Evolutionary conservation across 164 flowering plant genomes (phyloP).

Genomic region (Amborella trichopoda): DNA sequence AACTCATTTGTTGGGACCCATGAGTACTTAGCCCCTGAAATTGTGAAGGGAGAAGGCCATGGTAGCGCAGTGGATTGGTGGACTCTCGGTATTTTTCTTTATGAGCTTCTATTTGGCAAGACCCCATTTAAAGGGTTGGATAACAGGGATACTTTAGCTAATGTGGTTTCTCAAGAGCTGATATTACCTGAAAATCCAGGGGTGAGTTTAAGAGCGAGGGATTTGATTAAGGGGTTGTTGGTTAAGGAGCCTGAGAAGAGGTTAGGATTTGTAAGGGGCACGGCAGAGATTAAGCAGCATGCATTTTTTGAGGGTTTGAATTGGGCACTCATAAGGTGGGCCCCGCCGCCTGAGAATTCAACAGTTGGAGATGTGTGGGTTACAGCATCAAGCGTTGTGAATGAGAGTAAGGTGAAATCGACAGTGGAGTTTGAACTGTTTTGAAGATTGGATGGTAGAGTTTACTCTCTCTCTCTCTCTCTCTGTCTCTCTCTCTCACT

Average conservation of each 20-base stretch:
- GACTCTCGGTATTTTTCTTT: conserved; percentile 74
- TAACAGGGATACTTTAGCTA: conserved; percentile 62
- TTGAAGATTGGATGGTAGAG: conserved; percentile 10
- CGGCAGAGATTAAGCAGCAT: conserved; percentile 79
- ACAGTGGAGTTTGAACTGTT: conserved; percentile 55
- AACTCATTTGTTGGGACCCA: conserved; percentile 93
- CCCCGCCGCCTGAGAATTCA: conserved; percentile 65
- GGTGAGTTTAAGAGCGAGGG: conserved; percentile 57
- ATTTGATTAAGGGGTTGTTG: conserved; percentile 49
- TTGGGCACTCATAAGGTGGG: conserved; percentile 76
- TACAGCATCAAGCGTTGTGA: too few species aligned
- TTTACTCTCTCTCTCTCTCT: background rate
- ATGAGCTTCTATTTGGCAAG: conserved; percentile 64
- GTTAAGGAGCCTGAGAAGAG: conserved; percentile 67
- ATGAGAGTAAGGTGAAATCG: conserved; percentile 4
- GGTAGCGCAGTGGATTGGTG: conserved; percentile 97
- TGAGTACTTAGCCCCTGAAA: conserved; percentile 89
- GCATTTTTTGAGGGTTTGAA: conserved; percentile 74
- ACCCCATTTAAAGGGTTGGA: conserved; percentile 76
- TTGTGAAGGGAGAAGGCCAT: conserved; percentile 77
- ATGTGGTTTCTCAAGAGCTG: conserved; percentile 57
- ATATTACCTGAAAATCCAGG: conserved; percentile 46
- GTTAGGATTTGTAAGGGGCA: conserved; percentile 66
- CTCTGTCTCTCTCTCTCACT: background rate
- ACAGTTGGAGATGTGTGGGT: conserved; percentile 21